Base-by-base conservation (phyloP, 2,329 filamentous ascomycete species). In the Cytospora chrysosperma region DNA sequence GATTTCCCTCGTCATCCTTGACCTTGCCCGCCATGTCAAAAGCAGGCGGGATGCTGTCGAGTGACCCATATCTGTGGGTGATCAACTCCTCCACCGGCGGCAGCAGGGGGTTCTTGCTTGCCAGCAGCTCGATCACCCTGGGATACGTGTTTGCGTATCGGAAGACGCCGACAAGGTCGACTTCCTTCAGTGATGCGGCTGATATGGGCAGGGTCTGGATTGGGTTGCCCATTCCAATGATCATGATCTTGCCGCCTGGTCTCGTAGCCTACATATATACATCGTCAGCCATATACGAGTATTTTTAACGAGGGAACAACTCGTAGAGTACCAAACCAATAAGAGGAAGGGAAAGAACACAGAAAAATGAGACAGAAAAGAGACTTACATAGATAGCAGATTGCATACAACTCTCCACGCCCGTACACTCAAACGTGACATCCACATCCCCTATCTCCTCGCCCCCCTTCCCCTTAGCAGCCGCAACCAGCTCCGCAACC, bases 141-240 rank as follows among this genome's bases (percentile, higher is more conserved):
- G 83, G 81, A 72, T 93, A 94, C 0, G 89, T 90, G 76, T 92
- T 88, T n/a, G 87, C 87, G 69, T 91, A 91, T 62, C 88, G 82
- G 76, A 90, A 91, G 49, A 89, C 86, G 28, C 88, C 88, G 24
- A 89, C 74, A n/a, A 91, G 82, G 71, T 91, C 88, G 61, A 91
- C 85, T 72, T 92, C 89, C 58, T 88, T 83, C 6, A 89, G 80
- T 8, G 88, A 85, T 4, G 89, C 88, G 3, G 86, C 86, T 2
- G 85, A 88, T 60, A 92, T 82, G 50, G 88, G 88, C 13, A 92
- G 77, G 0, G 86, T 90, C 70, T 91, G 87, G 55, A 90, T 80
- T 1, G 89, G 88, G 12, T 81, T 87, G 57, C 89, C 89, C 88
- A 92, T 90, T 63, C 89, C 89, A 54, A 92, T 87, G 24, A 91